These are phyloP conservation scores for Tillandsia fasciculata DNA, from an alignment of 176 grass and related monocot genomes.

Conservation along the genomic window DNA sequence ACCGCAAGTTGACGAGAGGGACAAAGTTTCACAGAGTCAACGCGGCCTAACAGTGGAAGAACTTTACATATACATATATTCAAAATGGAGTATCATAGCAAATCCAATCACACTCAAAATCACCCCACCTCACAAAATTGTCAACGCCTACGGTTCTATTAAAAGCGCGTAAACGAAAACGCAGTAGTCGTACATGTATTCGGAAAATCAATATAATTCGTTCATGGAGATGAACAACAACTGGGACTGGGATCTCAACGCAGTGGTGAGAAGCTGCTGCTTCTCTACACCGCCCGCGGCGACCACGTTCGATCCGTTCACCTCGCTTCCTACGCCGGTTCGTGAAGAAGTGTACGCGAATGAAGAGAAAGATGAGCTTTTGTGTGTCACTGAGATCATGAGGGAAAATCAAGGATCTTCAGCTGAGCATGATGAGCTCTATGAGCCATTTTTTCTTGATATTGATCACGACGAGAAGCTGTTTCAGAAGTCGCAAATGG, in stretches of 20 bases:
- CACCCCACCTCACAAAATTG: not conserved
- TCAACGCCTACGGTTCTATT: too few relatives aligned
- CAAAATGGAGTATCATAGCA: not conserved
- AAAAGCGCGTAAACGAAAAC: too few relatives aligned
- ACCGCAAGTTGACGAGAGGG: not conserved
- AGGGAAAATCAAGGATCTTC: too few relatives aligned
- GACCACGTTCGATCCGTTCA: not conserved
- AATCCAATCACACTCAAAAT: not conserved
- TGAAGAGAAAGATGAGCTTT: not conserved
- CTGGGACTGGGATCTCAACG: constrained; percentile 78
- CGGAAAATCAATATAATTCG: not conserved
- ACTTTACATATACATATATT: too few relatives aligned
- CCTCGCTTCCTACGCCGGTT: not conserved
- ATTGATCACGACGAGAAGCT: not conserved
- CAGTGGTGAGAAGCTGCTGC: constrained; percentile 75
- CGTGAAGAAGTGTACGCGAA: not conserved
- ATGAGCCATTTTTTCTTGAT: not conserved
- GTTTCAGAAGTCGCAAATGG: not conserved
- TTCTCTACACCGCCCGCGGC: constrained; percentile 15
- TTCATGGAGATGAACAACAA: constrained; percentile 53
- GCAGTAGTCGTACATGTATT: too few relatives aligned
- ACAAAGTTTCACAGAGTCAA: not conserved
- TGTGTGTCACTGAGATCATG: too few relatives aligned
- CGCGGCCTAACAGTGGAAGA: not conserved
- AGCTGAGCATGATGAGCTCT: constrained; percentile 6